Conservation (phyloP, 371 early-diverging fungal species). For the Amoeboaphelidium protococcarum region DNA sequence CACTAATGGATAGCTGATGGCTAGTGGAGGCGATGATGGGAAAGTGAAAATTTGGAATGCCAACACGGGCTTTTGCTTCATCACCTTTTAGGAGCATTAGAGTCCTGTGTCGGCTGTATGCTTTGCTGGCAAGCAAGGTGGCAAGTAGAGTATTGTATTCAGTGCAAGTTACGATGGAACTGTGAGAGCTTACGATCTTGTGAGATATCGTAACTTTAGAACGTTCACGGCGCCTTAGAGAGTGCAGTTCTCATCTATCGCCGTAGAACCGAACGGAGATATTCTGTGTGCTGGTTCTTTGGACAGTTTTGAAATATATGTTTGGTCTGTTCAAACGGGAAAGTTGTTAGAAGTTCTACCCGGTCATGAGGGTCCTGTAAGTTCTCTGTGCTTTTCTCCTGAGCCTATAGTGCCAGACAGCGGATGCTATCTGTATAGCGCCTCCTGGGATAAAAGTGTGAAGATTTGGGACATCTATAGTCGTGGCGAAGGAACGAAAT, state of each 20-base stretch:
- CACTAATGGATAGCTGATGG: conserved; percentile 74
- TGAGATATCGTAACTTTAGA: conserved; percentile 88
- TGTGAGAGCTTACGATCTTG: conserved; percentile 82
- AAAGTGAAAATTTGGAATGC: conserved; percentile 94
- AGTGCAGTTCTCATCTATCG: conserved; percentile 69
- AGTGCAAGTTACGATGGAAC: conserved; percentile 90
- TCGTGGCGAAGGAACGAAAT: conserved; percentile 26
- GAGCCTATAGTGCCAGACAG: conserved; percentile 20
- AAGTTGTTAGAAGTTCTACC: conserved; percentile 72
- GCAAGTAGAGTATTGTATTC: conserved; percentile 46
- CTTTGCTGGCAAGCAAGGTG: conserved; percentile 49
- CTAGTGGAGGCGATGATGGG: conserved; percentile 87
- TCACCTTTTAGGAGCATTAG: conserved; percentile 81
- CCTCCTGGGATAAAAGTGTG: conserved; percentile 83
- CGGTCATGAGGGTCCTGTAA: conserved; percentile 81
- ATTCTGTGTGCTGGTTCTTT: conserved; percentile 81
- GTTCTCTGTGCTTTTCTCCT: conserved; percentile 47
- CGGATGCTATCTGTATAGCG: conserved; percentile 23
- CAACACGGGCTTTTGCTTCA: conserved; percentile 78
- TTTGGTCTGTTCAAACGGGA: conserved; percentile 94
- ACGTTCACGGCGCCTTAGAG: conserved; percentile 90
- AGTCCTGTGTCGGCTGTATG: conserved; percentile 54
- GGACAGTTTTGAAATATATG: conserved; percentile 82
- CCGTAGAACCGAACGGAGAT: conserved; percentile 87
- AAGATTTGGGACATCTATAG: conserved; percentile 84